Evolutionary conservation across 306 rosid species (phyloP).

Genomic region (Styphnolobium japonicum): DNA sequence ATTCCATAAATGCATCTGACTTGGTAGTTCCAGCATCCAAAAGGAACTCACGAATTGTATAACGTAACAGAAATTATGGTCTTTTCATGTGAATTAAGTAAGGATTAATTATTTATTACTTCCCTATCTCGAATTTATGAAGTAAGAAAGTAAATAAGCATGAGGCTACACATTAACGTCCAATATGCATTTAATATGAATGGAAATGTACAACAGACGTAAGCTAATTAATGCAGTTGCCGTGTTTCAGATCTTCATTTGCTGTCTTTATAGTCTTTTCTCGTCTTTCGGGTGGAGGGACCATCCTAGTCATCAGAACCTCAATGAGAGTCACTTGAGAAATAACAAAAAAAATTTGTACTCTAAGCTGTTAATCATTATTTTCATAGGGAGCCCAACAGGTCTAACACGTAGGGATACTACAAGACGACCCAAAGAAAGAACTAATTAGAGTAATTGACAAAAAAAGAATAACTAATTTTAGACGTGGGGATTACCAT

Average conservation of each 20-base stretch:
- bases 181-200: conserved; percentile 33
- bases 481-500: neutral
- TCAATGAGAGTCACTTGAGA: no score
- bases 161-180: conserved; percentile 27
- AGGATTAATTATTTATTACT: conserved; percentile 18
- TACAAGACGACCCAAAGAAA: no score
- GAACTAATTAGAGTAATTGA: no score
- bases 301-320: neutral
- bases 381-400: no score
- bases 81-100: conserved; percentile 10
- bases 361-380: no score
- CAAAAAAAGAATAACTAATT: neutral
- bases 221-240: conserved; percentile 36
- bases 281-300: conserved; percentile 10
- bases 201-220: conserved; percentile 29
- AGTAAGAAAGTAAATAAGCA: conserved; percentile 25
- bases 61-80: conserved; percentile 11
- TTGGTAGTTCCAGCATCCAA: conserved; percentile 30
- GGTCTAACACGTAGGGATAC: no score
- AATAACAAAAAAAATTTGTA: no score
- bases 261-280: conserved; percentile 22
- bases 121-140: conserved; percentile 30
- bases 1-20: conserved; percentile 34
- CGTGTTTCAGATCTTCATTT: conserved; percentile 30
- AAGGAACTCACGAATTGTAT: conserved; percentile 5